A percentile compares a stretch with the other conserved stretches of the same genome.
These are phyloP conservation scores for Hermanozyma aechmeae DNA, from an alignment of 805 yeast genomes.

Conservation along the genomic window DNA sequence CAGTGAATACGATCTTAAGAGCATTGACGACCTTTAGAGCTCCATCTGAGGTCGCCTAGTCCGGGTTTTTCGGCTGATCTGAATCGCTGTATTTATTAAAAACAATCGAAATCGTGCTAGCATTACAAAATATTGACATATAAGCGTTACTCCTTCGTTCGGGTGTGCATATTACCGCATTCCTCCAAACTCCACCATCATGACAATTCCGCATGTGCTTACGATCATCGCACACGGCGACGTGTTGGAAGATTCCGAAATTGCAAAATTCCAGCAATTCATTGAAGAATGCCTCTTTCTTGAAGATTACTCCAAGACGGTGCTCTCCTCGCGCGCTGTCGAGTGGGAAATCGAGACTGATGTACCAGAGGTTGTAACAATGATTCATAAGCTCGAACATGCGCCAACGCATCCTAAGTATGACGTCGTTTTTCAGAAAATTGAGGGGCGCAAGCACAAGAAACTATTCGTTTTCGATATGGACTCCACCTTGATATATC, in stretches of 20 bases:
- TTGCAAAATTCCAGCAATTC: constrained; percentile 4
- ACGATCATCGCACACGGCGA: constrained; percentile 10
- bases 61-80: no score
- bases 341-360: constrained; percentile 9
- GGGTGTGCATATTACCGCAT: no score
- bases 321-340: constrained; percentile 8
- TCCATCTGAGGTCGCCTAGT: no score
- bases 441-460: constrained; percentile 19
- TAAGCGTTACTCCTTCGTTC: no score
- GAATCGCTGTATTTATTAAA: no score
- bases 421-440: constrained; percentile 26
- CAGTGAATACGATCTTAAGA: constrained; percentile 44
- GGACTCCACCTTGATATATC: constrained; percentile 95
- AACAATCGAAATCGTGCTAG: no score
- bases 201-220: constrained; percentile 4
- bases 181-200: no score
- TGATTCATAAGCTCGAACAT: constrained; percentile 5
- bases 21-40: no score
- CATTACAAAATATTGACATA: no score
- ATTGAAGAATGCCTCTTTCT: constrained; percentile 4
- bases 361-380: constrained; percentile 6
- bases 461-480: constrained; percentile 84
- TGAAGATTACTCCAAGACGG: constrained; percentile 5
- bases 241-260: constrained; percentile 4
- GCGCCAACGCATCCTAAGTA: constrained; percentile 4